These are phyloP conservation scores for Ziziphus jujuba DNA, from an alignment of 306 rosid species.

Conservation along the genomic window DNA sequence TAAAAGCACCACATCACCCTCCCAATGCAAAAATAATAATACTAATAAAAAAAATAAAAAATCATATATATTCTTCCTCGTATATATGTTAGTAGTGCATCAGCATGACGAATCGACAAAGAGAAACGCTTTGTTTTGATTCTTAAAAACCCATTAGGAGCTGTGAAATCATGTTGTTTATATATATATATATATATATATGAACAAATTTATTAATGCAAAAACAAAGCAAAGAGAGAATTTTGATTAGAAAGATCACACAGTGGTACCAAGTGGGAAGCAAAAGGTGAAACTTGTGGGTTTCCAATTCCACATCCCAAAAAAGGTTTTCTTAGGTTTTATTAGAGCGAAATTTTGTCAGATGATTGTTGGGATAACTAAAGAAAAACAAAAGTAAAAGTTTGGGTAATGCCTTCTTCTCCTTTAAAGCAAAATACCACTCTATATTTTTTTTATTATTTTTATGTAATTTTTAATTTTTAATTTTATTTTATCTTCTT, in stretches of 20 bases:
- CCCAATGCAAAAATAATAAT: too few relatives aligned
- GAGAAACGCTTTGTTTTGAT: conserved; percentile 14
- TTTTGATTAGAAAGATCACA: conserved; percentile 22
- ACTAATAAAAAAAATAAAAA: neutral
- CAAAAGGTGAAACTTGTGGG: conserved; percentile 33
- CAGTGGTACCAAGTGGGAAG: conserved; percentile 30
- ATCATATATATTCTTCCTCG: neutral
- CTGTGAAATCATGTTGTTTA: conserved; percentile 14
- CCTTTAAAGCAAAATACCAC: too few relatives aligned
- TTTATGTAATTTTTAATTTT: conserved; percentile 18
- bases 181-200: neutral
- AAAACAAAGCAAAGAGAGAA: conserved; percentile 19
- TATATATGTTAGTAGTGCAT: conserved; percentile 25
- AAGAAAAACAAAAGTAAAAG: conserved; percentile 23
- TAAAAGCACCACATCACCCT: conserved; percentile 14
- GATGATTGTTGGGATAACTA: conserved; percentile 33
- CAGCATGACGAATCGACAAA: conserved; percentile 49
- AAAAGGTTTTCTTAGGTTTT: conserved; percentile 39
- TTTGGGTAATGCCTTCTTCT: neutral
- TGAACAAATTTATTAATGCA: conserved; percentile 24
- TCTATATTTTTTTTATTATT: conserved; percentile 12
- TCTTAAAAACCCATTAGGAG: neutral
- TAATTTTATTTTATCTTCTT: conserved; percentile 1
- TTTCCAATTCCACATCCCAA: conserved; percentile 32
- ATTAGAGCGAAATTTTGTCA: conserved; percentile 24